Evolutionary conservation across 1,284 basidiomycete genomes (phyloP).

Genomic region (Leucocoprinus gongylophorus): DNA sequence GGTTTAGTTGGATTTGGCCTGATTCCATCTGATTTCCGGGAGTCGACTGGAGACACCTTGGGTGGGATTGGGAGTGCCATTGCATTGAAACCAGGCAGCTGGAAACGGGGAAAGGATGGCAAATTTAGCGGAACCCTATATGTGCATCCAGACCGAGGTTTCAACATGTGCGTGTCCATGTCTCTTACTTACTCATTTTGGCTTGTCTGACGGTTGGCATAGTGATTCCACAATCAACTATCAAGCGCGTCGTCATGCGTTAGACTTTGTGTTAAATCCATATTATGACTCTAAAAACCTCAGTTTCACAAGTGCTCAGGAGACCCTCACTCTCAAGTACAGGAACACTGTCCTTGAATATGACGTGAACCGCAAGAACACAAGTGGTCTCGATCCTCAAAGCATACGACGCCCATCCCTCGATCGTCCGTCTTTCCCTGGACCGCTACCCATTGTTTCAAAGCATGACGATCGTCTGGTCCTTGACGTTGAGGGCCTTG

Average conservation of each 20-base stretch:
- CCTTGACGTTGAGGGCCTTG: conserved; percentile 58
- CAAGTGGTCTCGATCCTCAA: conserved; percentile 56
- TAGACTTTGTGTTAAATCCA: conserved; percentile 53
- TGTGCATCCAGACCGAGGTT: conserved; percentile 49
- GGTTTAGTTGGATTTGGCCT: conserved; percentile 38
- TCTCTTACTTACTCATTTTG: neutral
- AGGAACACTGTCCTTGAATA: conserved; percentile 46
- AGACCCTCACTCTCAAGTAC: conserved; percentile 51
- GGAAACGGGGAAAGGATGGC: conserved; percentile 20
- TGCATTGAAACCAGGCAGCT: conserved; percentile 31
- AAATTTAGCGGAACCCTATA: conserved; percentile 39
- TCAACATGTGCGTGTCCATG: conserved; percentile 33
- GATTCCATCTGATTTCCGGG: conserved; percentile 34
- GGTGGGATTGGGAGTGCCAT: conserved; percentile 39
- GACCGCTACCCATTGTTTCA: conserved; percentile 47
- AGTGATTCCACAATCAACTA: conserved; percentile 53
- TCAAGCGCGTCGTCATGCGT: conserved; percentile 48
- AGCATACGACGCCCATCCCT: conserved; percentile 37
- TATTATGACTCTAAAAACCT: conserved; percentile 45
- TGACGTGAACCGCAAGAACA: conserved; percentile 44
- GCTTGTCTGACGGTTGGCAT: neutral
- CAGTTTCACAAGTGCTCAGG: conserved; percentile 42
- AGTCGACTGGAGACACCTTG: conserved; percentile 36
- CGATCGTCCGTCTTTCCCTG: conserved; percentile 25
- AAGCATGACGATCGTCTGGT: conserved; percentile 40